phyloP scores from a whole-genome alignment of 192 early-diverging fungal species.

The Coemansia sp. region DNA sequence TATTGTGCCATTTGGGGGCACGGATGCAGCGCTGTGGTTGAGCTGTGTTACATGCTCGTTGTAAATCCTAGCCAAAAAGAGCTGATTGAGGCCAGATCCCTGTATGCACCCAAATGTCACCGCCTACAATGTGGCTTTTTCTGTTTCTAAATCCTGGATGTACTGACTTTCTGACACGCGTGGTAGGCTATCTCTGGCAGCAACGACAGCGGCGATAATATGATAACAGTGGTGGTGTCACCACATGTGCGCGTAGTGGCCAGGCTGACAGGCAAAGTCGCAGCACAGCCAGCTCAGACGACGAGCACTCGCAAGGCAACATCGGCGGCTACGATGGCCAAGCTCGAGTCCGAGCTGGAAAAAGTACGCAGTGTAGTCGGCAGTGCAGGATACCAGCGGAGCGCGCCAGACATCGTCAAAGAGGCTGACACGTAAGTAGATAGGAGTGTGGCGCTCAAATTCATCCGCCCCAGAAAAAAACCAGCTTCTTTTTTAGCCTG shows the following conservation, averaged over 20 bases:
- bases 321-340: constrained; percentile 16
- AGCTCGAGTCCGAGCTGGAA: constrained; percentile 35
- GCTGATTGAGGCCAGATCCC: not conserved
- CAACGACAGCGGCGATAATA: not conserved
- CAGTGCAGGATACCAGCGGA: constrained; percentile 39
- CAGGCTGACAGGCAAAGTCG: constrained; percentile 2
- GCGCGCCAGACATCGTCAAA: constrained; percentile 42
- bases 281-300: not conserved
- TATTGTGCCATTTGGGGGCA: not conserved
- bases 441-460: not conserved
- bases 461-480: constrained; percentile 8
- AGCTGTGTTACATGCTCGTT: not conserved
- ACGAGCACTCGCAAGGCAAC: not conserved
- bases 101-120: not conserved
- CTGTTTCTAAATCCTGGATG: constrained; percentile 1
- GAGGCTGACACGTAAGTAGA: constrained; percentile 48
- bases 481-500: not conserved
- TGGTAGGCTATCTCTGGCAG: constrained; percentile 1
- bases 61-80: not conserved
- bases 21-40: not conserved
- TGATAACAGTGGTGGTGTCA: constrained; percentile 22
- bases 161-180: not conserved
- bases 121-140: not conserved
- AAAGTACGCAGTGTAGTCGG: constrained; percentile 21
- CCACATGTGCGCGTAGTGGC: constrained; percentile 37